These are phyloP conservation scores for Amaranthus cruentus DNA, from an alignment of 148 eudicot genomes.

Conservation along the genomic window DNA sequence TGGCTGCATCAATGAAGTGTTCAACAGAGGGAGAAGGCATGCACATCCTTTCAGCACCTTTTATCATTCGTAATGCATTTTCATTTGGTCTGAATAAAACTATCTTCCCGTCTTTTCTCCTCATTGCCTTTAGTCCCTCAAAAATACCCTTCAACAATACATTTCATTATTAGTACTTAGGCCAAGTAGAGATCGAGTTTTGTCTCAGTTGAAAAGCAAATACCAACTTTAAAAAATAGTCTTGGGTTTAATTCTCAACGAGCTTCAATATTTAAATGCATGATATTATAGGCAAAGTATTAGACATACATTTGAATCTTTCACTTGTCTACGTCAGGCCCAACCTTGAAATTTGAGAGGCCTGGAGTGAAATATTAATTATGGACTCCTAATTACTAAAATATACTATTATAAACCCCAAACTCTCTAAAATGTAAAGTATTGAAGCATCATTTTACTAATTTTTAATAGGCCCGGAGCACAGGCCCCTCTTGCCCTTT, in stretches of 20 bases:
- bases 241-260: too few relatives aligned
- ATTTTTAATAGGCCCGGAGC: neutral
- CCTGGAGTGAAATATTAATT: too few relatives aligned
- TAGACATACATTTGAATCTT: too few relatives aligned
- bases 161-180: neutral
- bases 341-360: too few relatives aligned
- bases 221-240: too few relatives aligned
- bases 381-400: neutral
- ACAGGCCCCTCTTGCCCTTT: neutral
- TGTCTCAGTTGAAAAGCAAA: too few relatives aligned
- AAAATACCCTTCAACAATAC: slow-evolving; percentile 29
- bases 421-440: too few relatives aligned
- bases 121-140: slow-evolving; percentile 43
- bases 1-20: slow-evolving; percentile 41
- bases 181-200: too few relatives aligned
- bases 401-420: neutral
- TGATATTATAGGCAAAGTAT: too few relatives aligned
- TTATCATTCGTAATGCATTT: slow-evolving; percentile 37
- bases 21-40: slow-evolving; percentile 47
- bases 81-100: slow-evolving; percentile 35
- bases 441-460: neutral
- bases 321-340: too few relatives aligned
- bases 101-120: slow-evolving; percentile 29
- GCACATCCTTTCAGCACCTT: slow-evolving; percentile 45
- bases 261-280: too few relatives aligned